These are phyloP conservation scores for Lignosus rhinocerotis DNA, from an alignment of 1,284 basidiomycete species.

Conservation along the genomic window DNA sequence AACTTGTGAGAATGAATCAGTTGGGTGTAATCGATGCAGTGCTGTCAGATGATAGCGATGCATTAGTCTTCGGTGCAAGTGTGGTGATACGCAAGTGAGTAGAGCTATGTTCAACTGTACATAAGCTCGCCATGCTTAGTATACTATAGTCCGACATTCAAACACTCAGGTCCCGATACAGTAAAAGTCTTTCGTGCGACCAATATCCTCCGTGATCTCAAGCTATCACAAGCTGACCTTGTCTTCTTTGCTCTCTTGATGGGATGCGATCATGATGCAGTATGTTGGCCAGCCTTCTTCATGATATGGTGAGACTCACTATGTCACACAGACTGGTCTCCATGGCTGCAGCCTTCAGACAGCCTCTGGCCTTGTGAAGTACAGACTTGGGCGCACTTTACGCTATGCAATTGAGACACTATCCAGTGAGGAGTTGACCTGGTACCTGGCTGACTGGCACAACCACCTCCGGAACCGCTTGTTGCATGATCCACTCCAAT, in stretches of 20 bases:
- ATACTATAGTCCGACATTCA: not conserved
- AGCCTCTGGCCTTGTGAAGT: not conserved
- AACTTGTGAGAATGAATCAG: slow-evolving; percentile 41
- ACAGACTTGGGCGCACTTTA: not conserved
- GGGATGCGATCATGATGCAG: not conserved
- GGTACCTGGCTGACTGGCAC: not conserved
- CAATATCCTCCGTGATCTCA: not conserved
- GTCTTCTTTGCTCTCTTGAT: not conserved
- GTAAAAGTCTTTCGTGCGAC: not conserved
- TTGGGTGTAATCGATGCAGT: no score
- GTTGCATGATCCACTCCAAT: not conserved
- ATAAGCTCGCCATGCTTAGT: not conserved
- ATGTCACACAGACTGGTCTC: not conserved
- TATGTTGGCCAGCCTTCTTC: no score
- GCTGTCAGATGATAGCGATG: no score
- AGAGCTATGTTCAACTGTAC: not conserved
- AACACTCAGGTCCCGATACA: not conserved
- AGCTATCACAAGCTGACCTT: not conserved
- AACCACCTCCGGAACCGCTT: not conserved
- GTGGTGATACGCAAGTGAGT: slow-evolving; percentile 27
- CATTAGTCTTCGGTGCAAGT: slow-evolving; percentile 29
- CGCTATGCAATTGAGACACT: not conserved
- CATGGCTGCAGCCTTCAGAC: not conserved
- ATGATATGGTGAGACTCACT: not conserved
- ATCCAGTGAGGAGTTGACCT: not conserved